Base-by-base conservation (phyloP, 176 grass and related monocot species). In the Cenchrus fungigraminus region DNA sequence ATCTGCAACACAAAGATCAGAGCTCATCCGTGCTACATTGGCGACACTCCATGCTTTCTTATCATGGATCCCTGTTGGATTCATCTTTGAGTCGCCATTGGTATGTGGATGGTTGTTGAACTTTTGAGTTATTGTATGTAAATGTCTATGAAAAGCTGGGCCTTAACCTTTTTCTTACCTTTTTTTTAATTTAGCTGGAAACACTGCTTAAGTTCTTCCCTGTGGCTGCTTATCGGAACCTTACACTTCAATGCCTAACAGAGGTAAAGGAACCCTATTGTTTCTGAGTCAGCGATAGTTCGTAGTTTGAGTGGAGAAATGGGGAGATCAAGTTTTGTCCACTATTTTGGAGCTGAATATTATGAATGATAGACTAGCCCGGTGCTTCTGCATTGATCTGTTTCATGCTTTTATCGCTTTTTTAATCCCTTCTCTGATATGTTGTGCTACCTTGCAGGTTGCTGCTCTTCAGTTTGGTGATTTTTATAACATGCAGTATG, bases 31-130 rank as follows among this genome's bases (percentile, higher is more conserved):
- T 60, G 97, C 97, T 67, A 99, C 97, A 29, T 80, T 99, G 81
- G 97, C 97, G 50, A 99, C 97, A 29, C 94, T 99, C 74, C 97
- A 99, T 92, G 94, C 97, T 62, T 99, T 99, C 82, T 80, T 99
- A 75, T 99, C 97, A 59, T 99, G 97, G 97, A 99, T 99, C 81
- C 97, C 94, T 12, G 88, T 99, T 72, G 97, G 97, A 51, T 99
- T 97, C 42, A 99, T 99, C 78, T 97, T 99, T 47, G 97, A 99
- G 88, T 99, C 94, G 31, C 92, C 94, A 37, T 79, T 99, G 93
- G 97, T 99, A 86, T 74, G 87, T 71, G 65, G 40, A 62, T 78
- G 40, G 62, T 79, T 12, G 12, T 8, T 60, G 19, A 45, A 55
- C 81, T 15, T 81, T 63, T 55, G 68, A 49, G 46, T 66, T 82